Evolutionary conservation across 108 stramenopile genomes (phyloP).

Genomic region (Cyclotella kingstonii): DNA sequence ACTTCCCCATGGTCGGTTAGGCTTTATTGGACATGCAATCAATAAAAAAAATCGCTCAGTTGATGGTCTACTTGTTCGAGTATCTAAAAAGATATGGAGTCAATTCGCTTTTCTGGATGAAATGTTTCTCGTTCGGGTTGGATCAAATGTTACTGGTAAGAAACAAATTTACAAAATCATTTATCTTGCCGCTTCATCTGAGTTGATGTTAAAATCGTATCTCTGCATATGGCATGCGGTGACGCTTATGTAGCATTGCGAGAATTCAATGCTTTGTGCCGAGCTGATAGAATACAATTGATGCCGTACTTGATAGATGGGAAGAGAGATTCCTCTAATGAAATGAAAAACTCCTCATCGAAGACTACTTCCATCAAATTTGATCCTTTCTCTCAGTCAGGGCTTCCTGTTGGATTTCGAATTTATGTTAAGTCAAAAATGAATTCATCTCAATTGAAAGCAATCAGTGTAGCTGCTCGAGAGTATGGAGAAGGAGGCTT

Average conservation of each 20-base stretch:
- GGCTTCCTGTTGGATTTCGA: conserved; percentile 47
- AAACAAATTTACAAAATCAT: background rate
- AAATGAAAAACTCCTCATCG: background rate
- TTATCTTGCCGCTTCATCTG: conserved; percentile 1
- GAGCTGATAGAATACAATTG: conserved; percentile 36
- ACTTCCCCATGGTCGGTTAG: conserved; percentile 28
- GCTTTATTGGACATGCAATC: conserved; percentile 39
- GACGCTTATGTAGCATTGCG: conserved; percentile 27
- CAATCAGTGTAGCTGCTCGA: conserved; percentile 39
- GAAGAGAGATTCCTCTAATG: background rate
- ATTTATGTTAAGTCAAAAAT: conserved; percentile 37
- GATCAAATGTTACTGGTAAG: conserved; percentile 52
- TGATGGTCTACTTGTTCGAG: conserved; percentile 41
- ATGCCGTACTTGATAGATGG: conserved; percentile 33
- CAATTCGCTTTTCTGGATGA: conserved; percentile 35
- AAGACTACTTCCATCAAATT: background rate
- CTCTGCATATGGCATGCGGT: background rate
- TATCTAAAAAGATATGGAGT: conserved; percentile 35
- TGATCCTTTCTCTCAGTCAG: conserved; percentile 32
- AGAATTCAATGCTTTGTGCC: conserved; percentile 44
- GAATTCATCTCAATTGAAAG: conserved; percentile 46
- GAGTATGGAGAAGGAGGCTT: conserved; percentile 52
- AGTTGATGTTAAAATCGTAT: background rate
- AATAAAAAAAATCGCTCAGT: conserved; percentile 33
- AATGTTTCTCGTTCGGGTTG: conserved; percentile 42